Percentiles rank a stretch among this genome's conserved stretches.
Conservation (phyloP, 139 green algal genomes). For the Ostreobium quekettii region DNA sequence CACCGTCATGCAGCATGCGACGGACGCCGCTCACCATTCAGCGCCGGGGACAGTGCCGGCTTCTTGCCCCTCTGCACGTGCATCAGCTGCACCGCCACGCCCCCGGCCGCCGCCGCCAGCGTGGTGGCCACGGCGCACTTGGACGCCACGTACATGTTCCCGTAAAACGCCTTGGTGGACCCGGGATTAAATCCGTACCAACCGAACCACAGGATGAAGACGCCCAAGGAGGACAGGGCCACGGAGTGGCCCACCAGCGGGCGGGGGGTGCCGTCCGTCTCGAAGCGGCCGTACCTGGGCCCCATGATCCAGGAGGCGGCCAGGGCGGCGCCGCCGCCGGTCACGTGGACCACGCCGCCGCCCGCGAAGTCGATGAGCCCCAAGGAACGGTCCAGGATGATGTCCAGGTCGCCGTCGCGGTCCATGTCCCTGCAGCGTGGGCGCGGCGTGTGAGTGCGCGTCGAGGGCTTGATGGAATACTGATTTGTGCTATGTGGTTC, state of each 20-base stretch:
- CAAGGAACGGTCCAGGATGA: too few relatives aligned
- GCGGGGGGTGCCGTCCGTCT: conserved; percentile 48
- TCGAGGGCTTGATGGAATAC: too few relatives aligned
- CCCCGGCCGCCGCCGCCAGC: conserved; percentile 42
- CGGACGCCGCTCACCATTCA: conserved; percentile 10
- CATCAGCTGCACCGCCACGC: conserved; percentile 39
- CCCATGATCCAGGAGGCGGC: conserved; percentile 73
- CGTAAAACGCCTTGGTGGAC: conserved; percentile 28
- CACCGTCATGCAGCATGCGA: too few relatives aligned
- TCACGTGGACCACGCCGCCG: conserved; percentile 65
- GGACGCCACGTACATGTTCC: conserved; percentile 11
- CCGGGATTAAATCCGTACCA: conserved; percentile 79
- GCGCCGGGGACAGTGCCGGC: not conserved
- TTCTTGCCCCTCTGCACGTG: not conserved
- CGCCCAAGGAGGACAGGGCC: conserved; percentile 30
- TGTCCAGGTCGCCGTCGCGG: too few relatives aligned
- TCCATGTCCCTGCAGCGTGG: too few relatives aligned
- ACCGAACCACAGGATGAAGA: conserved; percentile 78
- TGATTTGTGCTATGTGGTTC: too few relatives aligned
- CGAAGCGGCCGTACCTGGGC: conserved; percentile 86
- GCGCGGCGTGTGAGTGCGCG: too few relatives aligned
- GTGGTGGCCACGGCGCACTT: conserved; percentile 70
- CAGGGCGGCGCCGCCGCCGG: conserved; percentile 67
- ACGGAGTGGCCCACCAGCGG: conserved; percentile 36
- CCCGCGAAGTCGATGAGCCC: conserved; percentile 51